Conservation (phyloP, 2,329 filamentous ascomycete species). For the Teratosphaeriaceae sp. region DNA sequence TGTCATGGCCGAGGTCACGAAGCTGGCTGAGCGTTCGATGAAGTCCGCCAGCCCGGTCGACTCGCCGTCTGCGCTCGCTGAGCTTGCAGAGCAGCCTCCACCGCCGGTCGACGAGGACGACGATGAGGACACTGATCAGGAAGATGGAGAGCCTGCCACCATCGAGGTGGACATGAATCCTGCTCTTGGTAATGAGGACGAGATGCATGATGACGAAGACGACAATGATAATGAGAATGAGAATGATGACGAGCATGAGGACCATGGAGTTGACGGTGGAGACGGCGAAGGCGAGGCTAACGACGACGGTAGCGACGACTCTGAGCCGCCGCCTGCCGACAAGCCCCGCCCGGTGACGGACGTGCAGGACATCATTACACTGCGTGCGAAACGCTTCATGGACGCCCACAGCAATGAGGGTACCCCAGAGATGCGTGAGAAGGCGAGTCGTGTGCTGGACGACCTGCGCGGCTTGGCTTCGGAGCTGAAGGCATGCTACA, state of each 20-base stretch:
- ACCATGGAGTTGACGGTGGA: conserved; percentile 38
- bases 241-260: conserved; percentile 34
- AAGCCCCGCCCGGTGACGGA: conserved; percentile 33
- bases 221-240: conserved; percentile 17
- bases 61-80: conserved; percentile 4
- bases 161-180: conserved; percentile 27
- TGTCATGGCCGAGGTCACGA: conserved; percentile 84
- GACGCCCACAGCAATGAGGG: conserved; percentile 74
- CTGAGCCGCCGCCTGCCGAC: conserved; percentile 37
- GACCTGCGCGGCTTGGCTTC: conserved; percentile 64
- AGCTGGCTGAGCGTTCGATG: conserved; percentile 54
- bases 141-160: conserved; percentile 26
- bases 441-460: conserved; percentile 68
- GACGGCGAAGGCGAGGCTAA: conserved; percentile 47
- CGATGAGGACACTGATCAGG: conserved; percentile 7
- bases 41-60: conserved; percentile 13
- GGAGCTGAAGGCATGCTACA: conserved; percentile 67
- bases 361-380: conserved; percentile 65
- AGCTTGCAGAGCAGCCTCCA: conserved; percentile 4
- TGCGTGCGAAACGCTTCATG: conserved; percentile 75
- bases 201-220: conserved; percentile 29
- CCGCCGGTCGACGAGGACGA: conserved; percentile 11
- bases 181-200: conserved; percentile 45
- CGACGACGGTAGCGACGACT: conserved; percentile 33
- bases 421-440: conserved; percentile 66